These are phyloP conservation scores for Flagelloscypha sp. DNA, from an alignment of 768 basidiomycete species.

Conservation along the genomic window DNA sequence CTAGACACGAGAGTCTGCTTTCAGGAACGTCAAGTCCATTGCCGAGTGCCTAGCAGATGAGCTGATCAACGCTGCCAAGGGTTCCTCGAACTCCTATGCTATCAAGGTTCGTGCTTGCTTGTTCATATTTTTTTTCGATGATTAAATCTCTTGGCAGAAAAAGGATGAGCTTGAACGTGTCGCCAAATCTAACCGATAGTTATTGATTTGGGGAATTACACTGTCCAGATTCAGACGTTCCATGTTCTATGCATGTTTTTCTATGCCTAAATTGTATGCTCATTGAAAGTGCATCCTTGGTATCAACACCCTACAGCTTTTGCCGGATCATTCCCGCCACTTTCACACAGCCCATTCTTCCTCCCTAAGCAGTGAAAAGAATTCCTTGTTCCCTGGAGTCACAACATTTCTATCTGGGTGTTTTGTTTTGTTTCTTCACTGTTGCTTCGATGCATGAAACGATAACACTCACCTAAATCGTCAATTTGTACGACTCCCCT, in stretches of 20 bases:
- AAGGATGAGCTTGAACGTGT: constrained; percentile 99
- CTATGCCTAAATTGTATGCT: constrained; percentile 9
- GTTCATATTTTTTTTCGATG: constrained; percentile 1
- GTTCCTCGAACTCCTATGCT: constrained; percentile 99
- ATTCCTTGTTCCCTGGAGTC: neutral
- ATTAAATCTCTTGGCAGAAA: constrained; percentile 48
- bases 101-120: constrained; percentile 70
- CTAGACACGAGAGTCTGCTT: constrained; percentile 97
- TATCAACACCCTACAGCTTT: constrained; percentile 6
- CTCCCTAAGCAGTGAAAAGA: neutral
- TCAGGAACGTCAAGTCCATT: constrained; percentile 99
- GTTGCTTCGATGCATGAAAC: too few species aligned
- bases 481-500: too few species aligned
- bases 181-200: constrained; percentile 97
- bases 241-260: constrained; percentile 3
- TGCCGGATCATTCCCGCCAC: neutral
- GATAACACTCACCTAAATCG: too few species aligned
- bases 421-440: neutral
- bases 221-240: constrained; percentile 1
- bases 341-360: neutral
- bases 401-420: neutral
- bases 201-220: neutral
- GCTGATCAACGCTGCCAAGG: constrained; percentile 99
- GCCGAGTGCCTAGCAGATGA: constrained; percentile 99
- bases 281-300: constrained; percentile 15